phyloP scores from a whole-genome alignment of 345 rosid species.

The Populus simonii region DNA sequence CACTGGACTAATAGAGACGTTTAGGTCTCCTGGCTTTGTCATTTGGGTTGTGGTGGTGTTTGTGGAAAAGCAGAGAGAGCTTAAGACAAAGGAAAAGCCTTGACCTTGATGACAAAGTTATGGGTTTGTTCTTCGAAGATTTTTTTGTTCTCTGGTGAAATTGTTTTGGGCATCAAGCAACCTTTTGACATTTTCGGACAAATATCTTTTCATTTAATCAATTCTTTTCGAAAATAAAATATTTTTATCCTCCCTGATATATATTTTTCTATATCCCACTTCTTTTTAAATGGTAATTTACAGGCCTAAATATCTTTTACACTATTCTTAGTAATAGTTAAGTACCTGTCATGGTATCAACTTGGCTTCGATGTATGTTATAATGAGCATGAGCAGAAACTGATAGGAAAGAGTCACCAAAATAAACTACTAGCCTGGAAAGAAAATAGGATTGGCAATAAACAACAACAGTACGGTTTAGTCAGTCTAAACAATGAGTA shows the following conservation, averaged over 20 bases:
- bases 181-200: no score
- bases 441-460: not conserved
- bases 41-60: not conserved
- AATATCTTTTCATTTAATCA: no score
- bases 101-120: no score
- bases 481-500: conserved; percentile 25
- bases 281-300: no score
- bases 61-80: not conserved
- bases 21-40: not conserved
- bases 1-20: not conserved
- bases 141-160: no score
- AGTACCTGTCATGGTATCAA: not conserved
- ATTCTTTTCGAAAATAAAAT: no score
- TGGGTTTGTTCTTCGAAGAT: no score
- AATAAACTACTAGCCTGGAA: not conserved
- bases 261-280: no score
- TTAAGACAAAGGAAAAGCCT: not conserved
- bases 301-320: not conserved
- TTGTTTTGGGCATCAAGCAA: not conserved
- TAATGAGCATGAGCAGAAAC: not conserved
- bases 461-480: conserved; percentile 11
- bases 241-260: no score
- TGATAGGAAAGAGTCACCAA: not conserved
- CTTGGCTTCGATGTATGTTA: not conserved
- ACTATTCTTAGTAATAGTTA: not conserved